Evolutionary conservation across 257 asterid genomes (phyloP), one percentile per base, ranked within the genome.

Genomic region (Salvia rosmarinus): DNA sequence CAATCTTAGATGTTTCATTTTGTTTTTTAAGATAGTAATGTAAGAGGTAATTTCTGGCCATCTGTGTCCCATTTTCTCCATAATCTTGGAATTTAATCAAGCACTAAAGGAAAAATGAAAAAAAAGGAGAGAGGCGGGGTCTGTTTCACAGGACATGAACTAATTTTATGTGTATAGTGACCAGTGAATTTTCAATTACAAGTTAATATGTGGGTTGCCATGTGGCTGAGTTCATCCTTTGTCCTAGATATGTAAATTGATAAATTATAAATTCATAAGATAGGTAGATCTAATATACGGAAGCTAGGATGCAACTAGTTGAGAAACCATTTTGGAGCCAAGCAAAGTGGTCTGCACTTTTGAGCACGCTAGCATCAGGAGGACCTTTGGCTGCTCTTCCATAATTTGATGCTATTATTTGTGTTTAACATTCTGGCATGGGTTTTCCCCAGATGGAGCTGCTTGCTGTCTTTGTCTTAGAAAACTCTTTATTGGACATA

Each of bases 1-100:
- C 19, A 9, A 9, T 13, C 32, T 17, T 73, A 72, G 57, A 47
- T 40, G 54, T 73, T 73, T 73, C 61, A 17, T 34, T 63, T 57
- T 62, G 30, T 23, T 60, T 43, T 19, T 73, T 68, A 63, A 43
- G 64, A 66, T 23, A 37, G 35, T 14, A 54, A 32, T 73, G 13
- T 54, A 35, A 64, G 7, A 39, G 62, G 59, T 46, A 28, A 43
- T 68, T 46, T 56, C 21, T 67, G 62, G 71, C n/a, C 19, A 52
- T 70, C 37, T 37, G 8, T 55, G 25, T 66, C 39, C 30, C 52
- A 64, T 58, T 14, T 42, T 70, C 63, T 58, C 54, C 62, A n/a
- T 46, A 30, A 9, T 17, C 14, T 60, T 52, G 19, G 30, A 44
- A 37, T 55, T 21, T 46, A 59, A 63, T 21, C 57, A 47, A 37